A percentile compares a stretch with the other conserved stretches of the same genome.
phyloP scores from a whole-genome alignment of 2,329 filamentous ascomycete species.

The Talaromyces sp. region DNA sequence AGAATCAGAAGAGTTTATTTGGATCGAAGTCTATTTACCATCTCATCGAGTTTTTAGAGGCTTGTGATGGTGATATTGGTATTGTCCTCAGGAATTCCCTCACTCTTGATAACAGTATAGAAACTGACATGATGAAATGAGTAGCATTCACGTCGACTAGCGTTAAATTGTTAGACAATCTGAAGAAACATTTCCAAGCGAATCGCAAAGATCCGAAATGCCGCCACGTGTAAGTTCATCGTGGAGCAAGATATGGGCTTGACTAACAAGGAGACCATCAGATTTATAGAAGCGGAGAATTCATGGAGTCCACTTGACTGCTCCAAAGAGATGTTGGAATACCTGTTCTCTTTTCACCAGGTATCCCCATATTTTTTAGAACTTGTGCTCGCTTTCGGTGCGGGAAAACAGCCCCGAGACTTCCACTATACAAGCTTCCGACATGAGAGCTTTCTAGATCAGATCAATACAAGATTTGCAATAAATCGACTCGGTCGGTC shows the following conservation, averaged over 20 bases:
- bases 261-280: background rate
- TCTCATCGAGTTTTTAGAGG: background rate
- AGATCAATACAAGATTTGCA: background rate
- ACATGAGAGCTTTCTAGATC: conserved; percentile 5
- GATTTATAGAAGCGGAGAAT: background rate
- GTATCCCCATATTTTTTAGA: conserved; percentile 6
- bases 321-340: conserved; percentile 11
- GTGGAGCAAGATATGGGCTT: background rate
- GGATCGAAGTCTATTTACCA: background rate
- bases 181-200: background rate
- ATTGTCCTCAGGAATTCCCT: background rate
- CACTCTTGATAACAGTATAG: background rate
- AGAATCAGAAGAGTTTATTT: background rate
- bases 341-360: conserved; percentile 5
- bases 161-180: background rate
- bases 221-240: background rate
- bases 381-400: conserved; percentile 9
- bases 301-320: conserved; percentile 5
- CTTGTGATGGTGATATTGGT: background rate
- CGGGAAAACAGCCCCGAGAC: background rate
- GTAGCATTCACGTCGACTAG: background rate
- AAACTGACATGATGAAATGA: background rate
- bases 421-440: conserved; percentile 12
- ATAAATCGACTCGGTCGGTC: background rate
- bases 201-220: background rate